Base-by-base conservation (phyloP, 2,329 filamentous ascomycete species). In the Fusarium tupiense region DNA sequence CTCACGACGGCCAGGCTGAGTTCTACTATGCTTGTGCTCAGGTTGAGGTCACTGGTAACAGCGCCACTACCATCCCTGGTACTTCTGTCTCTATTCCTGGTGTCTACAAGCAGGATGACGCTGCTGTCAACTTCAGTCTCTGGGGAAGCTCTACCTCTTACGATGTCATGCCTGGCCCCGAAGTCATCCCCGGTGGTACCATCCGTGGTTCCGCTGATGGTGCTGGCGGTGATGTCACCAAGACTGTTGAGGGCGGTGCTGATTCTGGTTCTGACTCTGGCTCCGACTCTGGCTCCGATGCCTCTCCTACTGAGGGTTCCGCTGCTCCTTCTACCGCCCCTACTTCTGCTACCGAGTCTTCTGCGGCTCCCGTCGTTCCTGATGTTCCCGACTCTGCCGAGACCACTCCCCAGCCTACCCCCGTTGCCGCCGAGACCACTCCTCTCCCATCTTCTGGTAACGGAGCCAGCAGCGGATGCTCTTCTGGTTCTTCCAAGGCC, bases 1-100 rank as follows among this genome's bases (percentile, higher is more conserved):
- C 73, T 19, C 73, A 75, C 33, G 52, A 5, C 4, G 72, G 73
- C 6, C 19, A 75, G 53, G 73, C 72, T 13, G 73, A 75, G 61
- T 75, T 75, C 37, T 75, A 61, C 63, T 75, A 75, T 29, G 73
- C 73, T 22, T 75, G 73, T 16, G 73, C 72, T 5, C 73, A 75
- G 29, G n/a, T 75, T 2, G 58, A 73, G 52, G 64, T 75, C 12
- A 31, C 66, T n/a, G 72, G 72, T 6, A 67, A 67, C 62, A 67
- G 64, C n/a, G 64, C 53, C 24, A 24, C 17, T 2, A 67, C 20
- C n/a, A 67, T 67, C 4, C 64, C 64, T 1, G 64, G 64, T 52
- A 61, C 53, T 16, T 67, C 64, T 37, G 63, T 67, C 35, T 67
- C 65, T 17, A 67, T 67, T 8, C 64, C 64, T 1, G 64, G 64